Evolutionary conservation across 1,139 yeast species (phyloP).

Genomic region (Pichia sp.): DNA sequence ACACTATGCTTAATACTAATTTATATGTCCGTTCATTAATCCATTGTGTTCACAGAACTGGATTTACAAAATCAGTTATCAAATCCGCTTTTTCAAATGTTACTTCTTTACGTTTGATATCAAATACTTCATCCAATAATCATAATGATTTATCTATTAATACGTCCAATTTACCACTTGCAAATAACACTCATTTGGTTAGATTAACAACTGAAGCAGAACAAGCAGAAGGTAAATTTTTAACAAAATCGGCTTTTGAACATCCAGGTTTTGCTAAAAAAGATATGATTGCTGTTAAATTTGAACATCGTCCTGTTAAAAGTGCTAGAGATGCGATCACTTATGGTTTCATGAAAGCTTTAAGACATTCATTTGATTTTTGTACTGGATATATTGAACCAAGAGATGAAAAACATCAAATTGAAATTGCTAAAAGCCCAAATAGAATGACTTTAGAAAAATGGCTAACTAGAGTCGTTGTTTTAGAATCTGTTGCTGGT

Average conservation of each 20-base stretch:
- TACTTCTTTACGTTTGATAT: too few relatives aligned
- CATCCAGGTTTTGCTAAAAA: constrained; percentile 47
- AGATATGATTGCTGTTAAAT: constrained; percentile 43
- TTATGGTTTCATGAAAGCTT: constrained; percentile 37
- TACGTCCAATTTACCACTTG: constrained; percentile 7
- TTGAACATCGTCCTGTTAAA: constrained; percentile 49
- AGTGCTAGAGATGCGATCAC: constrained; percentile 51
- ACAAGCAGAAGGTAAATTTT: constrained; percentile 16
- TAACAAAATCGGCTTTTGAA: constrained; percentile 41
- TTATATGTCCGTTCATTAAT: too few relatives aligned
- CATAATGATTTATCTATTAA: neutral
- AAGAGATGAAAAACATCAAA: constrained; percentile 24
- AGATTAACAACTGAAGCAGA: constrained; percentile 12
- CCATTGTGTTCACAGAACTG: too few relatives aligned
- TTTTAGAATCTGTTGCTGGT: constrained; percentile 70
- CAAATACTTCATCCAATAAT: neutral
- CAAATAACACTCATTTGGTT: constrained; percentile 10
- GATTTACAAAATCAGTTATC: too few relatives aligned
- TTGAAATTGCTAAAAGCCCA: constrained; percentile 20
- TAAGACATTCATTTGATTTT: constrained; percentile 51
- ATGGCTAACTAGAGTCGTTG: constrained; percentile 65
- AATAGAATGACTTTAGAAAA: constrained; percentile 54
- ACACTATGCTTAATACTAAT: too few relatives aligned
- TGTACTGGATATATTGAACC: constrained; percentile 64
- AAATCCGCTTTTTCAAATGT: too few relatives aligned